Base-by-base conservation (phyloP, 371 early-diverging fungal species). In the Parasitella parasitica region DNA sequence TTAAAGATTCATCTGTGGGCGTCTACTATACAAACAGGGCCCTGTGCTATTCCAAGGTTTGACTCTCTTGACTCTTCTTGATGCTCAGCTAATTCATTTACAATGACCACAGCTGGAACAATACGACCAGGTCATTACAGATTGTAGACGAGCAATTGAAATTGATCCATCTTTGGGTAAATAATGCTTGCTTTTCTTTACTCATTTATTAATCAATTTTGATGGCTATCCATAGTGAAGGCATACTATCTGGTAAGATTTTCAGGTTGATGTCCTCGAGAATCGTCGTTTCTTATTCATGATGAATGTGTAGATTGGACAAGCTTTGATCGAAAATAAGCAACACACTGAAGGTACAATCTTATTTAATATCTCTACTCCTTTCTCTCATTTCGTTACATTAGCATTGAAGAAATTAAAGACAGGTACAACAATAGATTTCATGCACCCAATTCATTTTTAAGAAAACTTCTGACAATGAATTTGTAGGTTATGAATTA, bases 21-120 rank as follows among this genome's bases (percentile, higher is more conserved):
- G 71, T 86, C 6, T 91, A 90, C 67, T 93, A 87, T 67, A 89
- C 91, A 15, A 94, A 94, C 68, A 78, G 94, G 34, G 91, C 94
- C 24, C 74, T 91, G 18, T 87, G 88, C 63, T 89, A 85, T 64
- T 82, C 88, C 30, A 88, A 88, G 80, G 86, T 85, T 67, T n/a
- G n/a, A n/a, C n/a, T n/a, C n/a, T n/a, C n/a, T n/a, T n/a, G n/a
- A n/a, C n/a, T n/a, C n/a, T n/a, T n/a, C n/a, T n/a, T n/a, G n/a
- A n/a, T n/a, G n/a, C n/a, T n/a, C n/a, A n/a, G n/a, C 43, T 43
- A 9, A 43, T 43, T n/a, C 43, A 43, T 43, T 18, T 11, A 18
- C 12, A 8, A n/a, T n/a, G 3, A 15, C 15, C 20, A 28, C 64
- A 86, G 80, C 63, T 88, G 15, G 81, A 80, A 6, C 76, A 84